Conservation (phyloP, 768 basidiomycete genomes). For the Phlebiopsis flavidoalba region DNA sequence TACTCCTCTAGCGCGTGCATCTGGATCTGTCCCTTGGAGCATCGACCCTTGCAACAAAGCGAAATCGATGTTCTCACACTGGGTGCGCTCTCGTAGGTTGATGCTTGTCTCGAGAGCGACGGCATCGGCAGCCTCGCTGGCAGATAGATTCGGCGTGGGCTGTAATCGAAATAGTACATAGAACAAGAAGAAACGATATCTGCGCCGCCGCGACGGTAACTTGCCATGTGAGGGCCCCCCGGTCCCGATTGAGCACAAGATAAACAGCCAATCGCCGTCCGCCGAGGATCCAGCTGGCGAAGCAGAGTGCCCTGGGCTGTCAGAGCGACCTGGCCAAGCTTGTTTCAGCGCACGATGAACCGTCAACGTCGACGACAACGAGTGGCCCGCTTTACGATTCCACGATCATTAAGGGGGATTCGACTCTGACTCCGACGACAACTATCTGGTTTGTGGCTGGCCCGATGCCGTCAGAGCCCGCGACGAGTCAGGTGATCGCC, state of each 20-base stretch:
- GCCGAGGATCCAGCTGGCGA: neutral
- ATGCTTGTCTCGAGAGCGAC: neutral
- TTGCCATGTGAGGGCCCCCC: neutral
- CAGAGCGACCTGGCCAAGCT: neutral
- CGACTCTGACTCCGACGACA: slow-evolving; percentile 20
- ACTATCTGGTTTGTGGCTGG: slow-evolving; percentile 22
- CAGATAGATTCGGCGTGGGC: neutral
- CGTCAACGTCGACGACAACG: slow-evolving; percentile 8
- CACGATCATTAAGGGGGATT: no score
- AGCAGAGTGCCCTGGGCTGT: neutral
- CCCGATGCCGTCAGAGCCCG: slow-evolving; percentile 16
- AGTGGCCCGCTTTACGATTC: slow-evolving; percentile 8
- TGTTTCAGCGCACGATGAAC: slow-evolving; percentile 1
- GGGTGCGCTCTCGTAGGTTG: neutral
- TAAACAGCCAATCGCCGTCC: slow-evolving; percentile 3
- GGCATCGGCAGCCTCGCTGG: neutral
- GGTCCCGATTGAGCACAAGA: neutral
- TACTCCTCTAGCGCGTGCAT: neutral
- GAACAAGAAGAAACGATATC: neutral
- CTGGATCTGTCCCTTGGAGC: no score
- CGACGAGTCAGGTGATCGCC: slow-evolving; percentile 11
- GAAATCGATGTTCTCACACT: neutral
- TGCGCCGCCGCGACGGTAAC: neutral
- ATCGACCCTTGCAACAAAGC: no score
- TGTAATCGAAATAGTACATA: neutral